Conservation (phyloP, 2,329 filamentous ascomycete species). For the Exophiala phaeomuriformis region DNA sequence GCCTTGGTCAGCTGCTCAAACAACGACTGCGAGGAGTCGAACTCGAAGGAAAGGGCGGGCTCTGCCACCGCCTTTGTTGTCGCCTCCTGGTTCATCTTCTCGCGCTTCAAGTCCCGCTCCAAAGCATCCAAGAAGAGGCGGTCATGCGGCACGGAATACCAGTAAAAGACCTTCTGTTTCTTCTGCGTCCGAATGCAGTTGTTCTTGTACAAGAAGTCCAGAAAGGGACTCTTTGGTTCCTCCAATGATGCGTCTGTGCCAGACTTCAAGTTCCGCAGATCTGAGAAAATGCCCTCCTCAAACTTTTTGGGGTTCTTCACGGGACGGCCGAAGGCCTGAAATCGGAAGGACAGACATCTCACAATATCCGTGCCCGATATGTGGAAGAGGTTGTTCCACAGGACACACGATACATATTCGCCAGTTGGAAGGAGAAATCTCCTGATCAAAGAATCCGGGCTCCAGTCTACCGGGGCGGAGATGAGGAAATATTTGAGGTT, state of each 20-base stretch:
- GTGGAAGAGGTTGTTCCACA: conserved; percentile 99
- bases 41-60: conserved; percentile 95
- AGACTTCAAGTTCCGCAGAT: conserved; percentile 94
- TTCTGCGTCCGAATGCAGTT: conserved; percentile 99
- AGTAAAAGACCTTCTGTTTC: conserved; percentile 99
- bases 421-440: conserved; percentile 92
- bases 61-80: conserved; percentile 96
- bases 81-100: conserved; percentile 98
- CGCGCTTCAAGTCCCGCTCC: conserved; percentile 93
- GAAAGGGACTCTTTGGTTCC: conserved; percentile 95
- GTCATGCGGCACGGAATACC: conserved; percentile 98
- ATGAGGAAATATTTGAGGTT: conserved; percentile 99
- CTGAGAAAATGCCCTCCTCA: conserved; percentile 98
- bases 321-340: conserved; percentile 94
- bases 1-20: conserved; percentile 99
- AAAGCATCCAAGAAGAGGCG: conserved; percentile 93
- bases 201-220: conserved; percentile 99
- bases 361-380: conserved; percentile 99
- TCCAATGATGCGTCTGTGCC: conserved; percentile 96
- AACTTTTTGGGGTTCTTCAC: conserved; percentile 99
- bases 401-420: conserved; percentile 96
- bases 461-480: conserved; percentile 96
- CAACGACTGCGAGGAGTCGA: conserved; percentile 96
- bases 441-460: conserved; percentile 90
- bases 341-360: conserved; percentile 92